These are phyloP conservation scores for Moesziomyces sp. DNA, from an alignment of 1,284 basidiomycete genomes.

Conservation along the genomic window DNA sequence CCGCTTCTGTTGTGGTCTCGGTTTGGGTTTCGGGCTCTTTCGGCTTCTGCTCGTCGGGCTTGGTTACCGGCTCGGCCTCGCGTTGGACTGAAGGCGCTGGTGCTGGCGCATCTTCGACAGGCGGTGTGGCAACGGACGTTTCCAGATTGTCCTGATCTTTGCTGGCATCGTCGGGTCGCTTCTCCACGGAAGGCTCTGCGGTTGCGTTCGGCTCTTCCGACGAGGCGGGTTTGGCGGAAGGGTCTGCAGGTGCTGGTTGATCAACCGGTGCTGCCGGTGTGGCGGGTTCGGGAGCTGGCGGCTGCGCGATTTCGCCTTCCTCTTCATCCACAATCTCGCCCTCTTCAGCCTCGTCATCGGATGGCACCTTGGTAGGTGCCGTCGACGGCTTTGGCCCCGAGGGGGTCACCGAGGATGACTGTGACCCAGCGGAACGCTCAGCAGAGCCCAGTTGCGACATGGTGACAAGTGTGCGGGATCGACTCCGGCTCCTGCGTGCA, in stretches of 20 bases:
- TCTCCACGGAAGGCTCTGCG: constrained; percentile 9
- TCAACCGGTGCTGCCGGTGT: constrained; percentile 5
- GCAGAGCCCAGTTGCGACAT: constrained; percentile 32
- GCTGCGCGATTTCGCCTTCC: constrained; percentile 41
- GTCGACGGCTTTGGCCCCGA: constrained; percentile 2
- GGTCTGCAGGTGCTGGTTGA: not conserved
- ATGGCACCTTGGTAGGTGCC: constrained; percentile 8
- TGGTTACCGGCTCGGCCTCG: not conserved
- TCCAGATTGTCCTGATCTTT: not conserved
- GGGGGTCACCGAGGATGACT: constrained; percentile 3
- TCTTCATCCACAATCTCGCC: constrained; percentile 48
- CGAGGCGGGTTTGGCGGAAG: constrained; percentile 8
- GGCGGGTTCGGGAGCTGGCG: constrained; percentile 5
- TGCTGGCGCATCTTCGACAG: not conserved
- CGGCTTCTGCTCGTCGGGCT: constrained; percentile 1
- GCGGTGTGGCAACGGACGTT: not conserved
- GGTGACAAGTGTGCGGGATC: not conserved
- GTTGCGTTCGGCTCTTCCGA: constrained; percentile 13
- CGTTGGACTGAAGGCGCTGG: not conserved
- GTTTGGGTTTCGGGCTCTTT: not conserved
- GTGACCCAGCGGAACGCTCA: constrained; percentile 7
- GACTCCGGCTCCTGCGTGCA: not conserved
- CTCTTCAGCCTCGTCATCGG: constrained; percentile 46
- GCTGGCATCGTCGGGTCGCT: not conserved
- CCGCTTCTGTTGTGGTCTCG: not conserved